A percentile compares a stretch with the other conserved stretches of the same genome.
These are phyloP conservation scores for Piromyces finnis DNA, from an alignment of 192 early-diverging fungal genomes.

Conservation along the genomic window DNA sequence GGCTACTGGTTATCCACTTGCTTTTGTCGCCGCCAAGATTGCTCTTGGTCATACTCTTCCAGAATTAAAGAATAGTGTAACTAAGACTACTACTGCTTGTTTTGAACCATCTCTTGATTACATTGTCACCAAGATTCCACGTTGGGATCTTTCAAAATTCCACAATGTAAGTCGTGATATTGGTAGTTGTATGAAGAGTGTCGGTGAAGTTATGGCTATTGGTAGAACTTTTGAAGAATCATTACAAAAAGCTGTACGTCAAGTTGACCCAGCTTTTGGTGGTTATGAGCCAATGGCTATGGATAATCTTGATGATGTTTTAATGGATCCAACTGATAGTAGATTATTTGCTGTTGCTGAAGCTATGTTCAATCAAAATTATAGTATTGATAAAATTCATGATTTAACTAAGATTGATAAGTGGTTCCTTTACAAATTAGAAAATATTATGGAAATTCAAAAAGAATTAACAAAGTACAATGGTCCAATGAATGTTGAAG, in stretches of 20 bases:
- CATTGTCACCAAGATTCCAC: conserved; percentile 88
- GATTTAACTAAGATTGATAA: conserved; percentile 73
- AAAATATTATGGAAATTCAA: conserved; percentile 53
- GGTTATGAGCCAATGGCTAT: conserved; percentile 51
- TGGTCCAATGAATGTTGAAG: conserved; percentile 1
- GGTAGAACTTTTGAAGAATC: conserved; percentile 92
- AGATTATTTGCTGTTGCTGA: conserved; percentile 67
- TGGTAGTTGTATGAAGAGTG: conserved; percentile 76
- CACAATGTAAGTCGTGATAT: conserved; percentile 69
- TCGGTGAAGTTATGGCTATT: conserved; percentile 98
- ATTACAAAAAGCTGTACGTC: conserved; percentile 88
- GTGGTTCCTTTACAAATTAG: conserved; percentile 80
- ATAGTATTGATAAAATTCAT: conserved; percentile 58
- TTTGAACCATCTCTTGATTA: conserved; percentile 96
- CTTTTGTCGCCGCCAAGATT: conserved; percentile 95
- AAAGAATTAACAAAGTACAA: conserved; percentile 18
- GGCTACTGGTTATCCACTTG: conserved; percentile 94
- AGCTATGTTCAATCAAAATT: conserved; percentile 60
- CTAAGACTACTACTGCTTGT: conserved; percentile 83
- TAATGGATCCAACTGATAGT: conserved; percentile 57
- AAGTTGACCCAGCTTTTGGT: conserved; percentile 77
- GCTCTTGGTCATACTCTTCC: conserved; percentile 75
- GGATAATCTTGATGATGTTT: conserved; percentile 34
- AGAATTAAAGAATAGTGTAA: conserved; percentile 76
- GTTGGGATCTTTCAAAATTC: conserved; percentile 95